Evolutionary conservation across 371 early-diverging fungal species (phyloP), one percentile per base, ranked within the genome.

Genomic region (Mucor lusitanicus): DNA sequence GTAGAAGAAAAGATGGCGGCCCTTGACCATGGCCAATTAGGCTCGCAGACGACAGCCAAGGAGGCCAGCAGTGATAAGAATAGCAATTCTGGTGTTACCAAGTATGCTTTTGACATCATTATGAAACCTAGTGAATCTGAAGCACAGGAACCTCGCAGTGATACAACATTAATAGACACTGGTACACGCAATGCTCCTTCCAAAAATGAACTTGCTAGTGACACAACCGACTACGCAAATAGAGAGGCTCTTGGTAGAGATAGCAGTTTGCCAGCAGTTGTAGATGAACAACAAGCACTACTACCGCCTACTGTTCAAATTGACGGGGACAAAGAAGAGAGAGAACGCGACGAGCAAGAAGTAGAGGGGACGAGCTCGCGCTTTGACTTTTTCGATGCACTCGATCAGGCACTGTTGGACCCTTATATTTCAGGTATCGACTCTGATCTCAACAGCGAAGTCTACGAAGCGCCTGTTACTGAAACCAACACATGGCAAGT

Each of bases 211-310:
- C 0, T 25, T 25, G 11, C 15, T 3, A 23, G 53, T 23, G 27
- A 53, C 53, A 53, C 53, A 53, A 53, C 9, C 27, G 27, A 53
- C 53, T 53, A 53, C 53, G 53, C 53, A 53, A 53, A 53, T 25
- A 53, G 27, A 25, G 27, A 53, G 27, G 12, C 4, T 4, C 2
- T 27, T 25, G 23, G 27, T 3, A 3, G 8, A 50, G 12, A 11
- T 12, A 9, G 2, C 23, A 7, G 25, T 2, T 13, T 27, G 21
- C 40, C 0, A 17, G 6, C 6, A 40, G 17, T 17, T 9, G 21
- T 1, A 17, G 6, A 21, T 1, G 21, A 46, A 0, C 21, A 19
- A 46, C 21, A 19, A 46, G 46, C 8, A 11, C 23, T 25, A 4
- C 12, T 25, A 4, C 23, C 19, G 21, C 19, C 13, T 25, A 27